Conservation (phyloP, 257 asterid species). For the Eustoma russellianum region DNA sequence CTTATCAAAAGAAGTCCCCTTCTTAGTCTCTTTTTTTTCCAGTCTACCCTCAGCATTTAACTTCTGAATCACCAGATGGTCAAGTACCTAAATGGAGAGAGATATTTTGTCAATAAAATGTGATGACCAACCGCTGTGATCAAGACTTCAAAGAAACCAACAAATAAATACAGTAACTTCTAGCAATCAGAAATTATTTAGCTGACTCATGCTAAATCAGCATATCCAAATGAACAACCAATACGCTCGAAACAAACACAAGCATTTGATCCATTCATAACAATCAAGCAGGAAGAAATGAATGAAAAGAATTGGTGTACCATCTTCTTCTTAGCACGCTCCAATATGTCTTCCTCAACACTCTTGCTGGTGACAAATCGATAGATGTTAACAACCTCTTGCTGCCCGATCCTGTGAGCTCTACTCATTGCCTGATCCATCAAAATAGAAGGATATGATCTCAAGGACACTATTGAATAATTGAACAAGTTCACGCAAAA, state of each 20-base stretch:
- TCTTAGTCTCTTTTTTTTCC: conserved; percentile 95
- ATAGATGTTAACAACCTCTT: conserved; percentile 94
- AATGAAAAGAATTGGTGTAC: conserved; percentile 26
- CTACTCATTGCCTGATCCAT: conserved; percentile 91
- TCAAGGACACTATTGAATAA: conserved; percentile 2
- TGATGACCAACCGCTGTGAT: not conserved
- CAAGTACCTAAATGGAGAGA: conserved; percentile 60
- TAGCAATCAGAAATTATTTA: not conserved
- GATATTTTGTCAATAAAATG: not conserved
- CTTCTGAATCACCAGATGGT: conserved; percentile 95
- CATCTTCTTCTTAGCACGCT: conserved; percentile 99
- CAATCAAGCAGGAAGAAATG: conserved; percentile 5
- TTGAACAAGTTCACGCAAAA: not conserved
- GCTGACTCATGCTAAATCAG: not conserved
- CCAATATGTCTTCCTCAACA: conserved; percentile 98
- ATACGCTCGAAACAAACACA: not conserved
- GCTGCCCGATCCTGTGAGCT: conserved; percentile 99
- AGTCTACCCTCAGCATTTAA: conserved; percentile 93
- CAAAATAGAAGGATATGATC: conserved; percentile 10
- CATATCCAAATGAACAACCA: not conserved
- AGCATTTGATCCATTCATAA: not conserved
- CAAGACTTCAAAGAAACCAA: not conserved
- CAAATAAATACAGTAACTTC: not conserved
- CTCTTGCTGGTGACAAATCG: conserved; percentile 99
- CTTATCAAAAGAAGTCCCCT: conserved; percentile 80